phyloP scores from a whole-genome alignment of 306 rosid genomes.

The Calophaca sinica region DNA sequence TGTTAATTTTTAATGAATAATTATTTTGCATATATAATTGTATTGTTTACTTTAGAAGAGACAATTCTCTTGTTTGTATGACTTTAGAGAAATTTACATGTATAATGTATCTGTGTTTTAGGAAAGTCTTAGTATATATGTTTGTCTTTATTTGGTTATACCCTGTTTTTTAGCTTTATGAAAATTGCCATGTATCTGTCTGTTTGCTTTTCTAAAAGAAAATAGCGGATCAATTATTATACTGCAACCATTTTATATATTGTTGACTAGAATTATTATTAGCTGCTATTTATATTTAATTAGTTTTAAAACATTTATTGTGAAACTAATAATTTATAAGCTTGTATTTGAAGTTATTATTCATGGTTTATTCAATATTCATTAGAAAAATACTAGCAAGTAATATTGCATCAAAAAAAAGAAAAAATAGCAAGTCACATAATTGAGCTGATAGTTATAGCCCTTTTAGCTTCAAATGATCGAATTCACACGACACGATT shows the following conservation, averaged over 20 bases:
- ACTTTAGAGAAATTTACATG: background rate
- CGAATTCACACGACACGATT: background rate
- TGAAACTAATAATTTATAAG: background rate
- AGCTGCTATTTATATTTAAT: background rate
- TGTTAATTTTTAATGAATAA: background rate
- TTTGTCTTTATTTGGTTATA: too few relatives aligned
- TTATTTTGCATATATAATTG: background rate
- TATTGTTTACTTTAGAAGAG: too few relatives aligned
- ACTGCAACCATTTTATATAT: background rate
- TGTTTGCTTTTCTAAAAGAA: background rate
- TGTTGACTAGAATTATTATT: background rate
- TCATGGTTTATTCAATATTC: too few relatives aligned
- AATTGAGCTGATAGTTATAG: conserved; percentile 9
- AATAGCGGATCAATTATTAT: background rate
- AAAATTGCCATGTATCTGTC: too few relatives aligned
- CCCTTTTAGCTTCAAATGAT: conserved; percentile 17
- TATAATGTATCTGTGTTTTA: background rate
- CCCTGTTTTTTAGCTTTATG: too few relatives aligned
- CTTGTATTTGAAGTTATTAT: too few relatives aligned
- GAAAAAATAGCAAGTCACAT: conserved; percentile 13
- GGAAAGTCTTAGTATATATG: too few relatives aligned
- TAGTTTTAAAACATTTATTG: background rate
- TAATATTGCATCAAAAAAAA: too few relatives aligned
- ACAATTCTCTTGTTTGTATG: background rate
- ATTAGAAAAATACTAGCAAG: too few relatives aligned